A percentile compares a stretch with the other conserved stretches of the same genome.
Conservation (phyloP, 2,329 filamentous ascomycete species). For the Mycogone perniciosa region DNA sequence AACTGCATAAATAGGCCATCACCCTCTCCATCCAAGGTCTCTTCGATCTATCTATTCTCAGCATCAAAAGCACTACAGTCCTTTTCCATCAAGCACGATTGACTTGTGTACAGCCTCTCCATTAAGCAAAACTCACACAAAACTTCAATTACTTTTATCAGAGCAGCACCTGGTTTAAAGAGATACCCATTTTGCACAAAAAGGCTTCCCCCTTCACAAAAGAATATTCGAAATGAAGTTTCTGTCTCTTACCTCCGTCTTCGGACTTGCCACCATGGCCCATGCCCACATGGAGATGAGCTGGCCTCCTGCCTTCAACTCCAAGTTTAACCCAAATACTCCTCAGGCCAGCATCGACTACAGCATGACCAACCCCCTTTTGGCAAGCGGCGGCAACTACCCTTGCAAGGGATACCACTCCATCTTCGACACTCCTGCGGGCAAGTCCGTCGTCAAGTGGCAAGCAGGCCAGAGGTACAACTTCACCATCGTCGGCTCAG, state of each 20-base stretch:
- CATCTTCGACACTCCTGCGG: conserved; percentile 40
- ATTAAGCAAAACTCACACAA: neutral
- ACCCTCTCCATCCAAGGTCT: neutral
- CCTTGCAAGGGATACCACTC: conserved; percentile 62
- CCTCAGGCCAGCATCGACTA: conserved; percentile 51
- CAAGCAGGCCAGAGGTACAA: conserved; percentile 54
- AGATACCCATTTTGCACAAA: neutral
- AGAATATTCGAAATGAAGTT: conserved; percentile 7
- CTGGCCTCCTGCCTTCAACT: conserved; percentile 42
- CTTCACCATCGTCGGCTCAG: conserved; percentile 57
- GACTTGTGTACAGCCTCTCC: neutral
- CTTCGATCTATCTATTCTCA: neutral
- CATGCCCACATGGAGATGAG: conserved; percentile 47
- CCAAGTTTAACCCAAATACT: conserved; percentile 47
- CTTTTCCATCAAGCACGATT: neutral
- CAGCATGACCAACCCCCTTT: conserved; percentile 61
- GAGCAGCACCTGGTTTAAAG: neutral
- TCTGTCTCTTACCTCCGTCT: conserved; percentile 6
- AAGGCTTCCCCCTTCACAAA: neutral
- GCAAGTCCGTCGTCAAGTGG: conserved; percentile 53
- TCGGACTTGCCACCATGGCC: conserved; percentile 7
- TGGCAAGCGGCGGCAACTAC: conserved; percentile 55
- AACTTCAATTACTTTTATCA: neutral
- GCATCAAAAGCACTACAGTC: neutral
- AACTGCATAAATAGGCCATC: neutral